phyloP scores from a whole-genome alignment of 2,329 filamentous ascomycete species.

The Fusarium illudens region DNA sequence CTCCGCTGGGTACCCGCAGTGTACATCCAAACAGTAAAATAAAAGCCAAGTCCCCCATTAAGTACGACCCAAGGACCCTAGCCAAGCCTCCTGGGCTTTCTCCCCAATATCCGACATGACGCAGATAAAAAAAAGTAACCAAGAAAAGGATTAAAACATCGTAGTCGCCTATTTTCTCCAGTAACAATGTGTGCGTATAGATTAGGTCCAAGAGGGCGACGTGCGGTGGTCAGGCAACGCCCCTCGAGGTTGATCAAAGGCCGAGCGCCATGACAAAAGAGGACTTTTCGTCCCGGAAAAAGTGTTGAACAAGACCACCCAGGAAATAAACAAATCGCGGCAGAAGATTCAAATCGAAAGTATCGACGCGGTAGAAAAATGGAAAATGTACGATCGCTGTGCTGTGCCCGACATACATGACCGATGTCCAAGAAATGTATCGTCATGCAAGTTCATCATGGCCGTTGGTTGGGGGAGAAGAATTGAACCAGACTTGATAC shows the following conservation, averaged over 20 bases:
- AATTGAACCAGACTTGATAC: slow-evolving; percentile 27
- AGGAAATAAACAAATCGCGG: slow-evolving; percentile 42
- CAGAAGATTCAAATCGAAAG: slow-evolving; percentile 42
- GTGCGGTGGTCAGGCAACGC: slow-evolving; percentile 40
- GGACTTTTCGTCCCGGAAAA: slow-evolving; percentile 27
- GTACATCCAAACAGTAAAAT: slow-evolving; percentile 22
- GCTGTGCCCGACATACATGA: slow-evolving; percentile 70
- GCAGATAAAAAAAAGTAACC: slow-evolving; percentile 28
- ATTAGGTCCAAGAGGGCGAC: slow-evolving; percentile 42
- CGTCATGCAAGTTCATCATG: slow-evolving; percentile 68
- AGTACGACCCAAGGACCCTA: slow-evolving; percentile 36
- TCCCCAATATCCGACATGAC: slow-evolving; percentile 39
- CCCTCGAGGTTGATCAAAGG: slow-evolving; percentile 33
- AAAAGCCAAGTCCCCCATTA: slow-evolving; percentile 36
- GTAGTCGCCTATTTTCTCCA: slow-evolving; percentile 37
- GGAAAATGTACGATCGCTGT: slow-evolving; percentile 62
- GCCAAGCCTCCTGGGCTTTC: slow-evolving; percentile 48
- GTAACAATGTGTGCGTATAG: slow-evolving; percentile 41
- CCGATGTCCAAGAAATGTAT: slow-evolving; percentile 60
- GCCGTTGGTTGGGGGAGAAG: slow-evolving; percentile 45
- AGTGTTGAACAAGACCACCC: slow-evolving; percentile 43
- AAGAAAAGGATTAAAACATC: slow-evolving; percentile 39
- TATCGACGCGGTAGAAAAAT: slow-evolving; percentile 39
- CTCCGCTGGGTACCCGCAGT: slow-evolving; percentile 20
- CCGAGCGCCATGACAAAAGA: slow-evolving; percentile 28